Percentiles rank a stretch among this genome's conserved stretches.
phyloP scores from a whole-genome alignment of 2,329 filamentous ascomycete species.

The Tolypocladium guangdongense region DNA sequence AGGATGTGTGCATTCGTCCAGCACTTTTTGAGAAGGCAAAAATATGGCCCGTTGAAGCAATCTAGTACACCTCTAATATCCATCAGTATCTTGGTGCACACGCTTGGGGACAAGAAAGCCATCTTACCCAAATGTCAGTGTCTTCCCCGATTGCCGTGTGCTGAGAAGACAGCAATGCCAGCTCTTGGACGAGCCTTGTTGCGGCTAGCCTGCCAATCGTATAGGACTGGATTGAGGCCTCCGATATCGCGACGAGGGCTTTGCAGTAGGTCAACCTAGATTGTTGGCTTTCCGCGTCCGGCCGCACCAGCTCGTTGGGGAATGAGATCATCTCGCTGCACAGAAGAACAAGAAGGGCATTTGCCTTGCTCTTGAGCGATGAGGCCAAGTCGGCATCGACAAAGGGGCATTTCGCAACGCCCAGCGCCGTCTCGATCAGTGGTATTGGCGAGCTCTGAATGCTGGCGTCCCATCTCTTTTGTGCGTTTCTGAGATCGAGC shows the following conservation, averaged over 20 bases:
- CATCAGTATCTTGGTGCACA: not conserved
- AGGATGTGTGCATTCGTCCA: constrained; percentile 14
- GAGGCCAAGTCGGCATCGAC: constrained; percentile 6
- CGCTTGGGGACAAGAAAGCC: not conserved
- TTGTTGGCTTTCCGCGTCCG: constrained; percentile 14
- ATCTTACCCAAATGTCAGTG: constrained; percentile 31
- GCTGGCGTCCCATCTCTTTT: constrained; percentile 24
- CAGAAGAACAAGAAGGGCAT: constrained; percentile 27
- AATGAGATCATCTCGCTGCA: constrained; percentile 28
- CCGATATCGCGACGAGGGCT: constrained; percentile 26
- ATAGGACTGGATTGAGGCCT: constrained; percentile 20
- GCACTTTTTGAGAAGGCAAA: constrained; percentile 6
- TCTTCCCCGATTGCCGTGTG: constrained; percentile 18
- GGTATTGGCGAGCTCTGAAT: constrained; percentile 19
- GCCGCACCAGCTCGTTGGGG: constrained; percentile 18
- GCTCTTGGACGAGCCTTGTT: constrained; percentile 31
- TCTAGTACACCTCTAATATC: constrained; percentile 16
- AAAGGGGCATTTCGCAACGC: constrained; percentile 16
- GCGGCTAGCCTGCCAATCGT: constrained; percentile 27
- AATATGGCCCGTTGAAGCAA: constrained; percentile 16
- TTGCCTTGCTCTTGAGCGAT: constrained; percentile 23
- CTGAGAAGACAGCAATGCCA: constrained; percentile 24
- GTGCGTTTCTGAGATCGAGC: constrained; percentile 28
- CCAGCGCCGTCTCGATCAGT: constrained; percentile 25
- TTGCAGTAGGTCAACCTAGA: constrained; percentile 24